These are phyloP conservation scores for Naganishia sp. DNA, from an alignment of 1,284 basidiomycete genomes.

Conservation along the genomic window DNA sequence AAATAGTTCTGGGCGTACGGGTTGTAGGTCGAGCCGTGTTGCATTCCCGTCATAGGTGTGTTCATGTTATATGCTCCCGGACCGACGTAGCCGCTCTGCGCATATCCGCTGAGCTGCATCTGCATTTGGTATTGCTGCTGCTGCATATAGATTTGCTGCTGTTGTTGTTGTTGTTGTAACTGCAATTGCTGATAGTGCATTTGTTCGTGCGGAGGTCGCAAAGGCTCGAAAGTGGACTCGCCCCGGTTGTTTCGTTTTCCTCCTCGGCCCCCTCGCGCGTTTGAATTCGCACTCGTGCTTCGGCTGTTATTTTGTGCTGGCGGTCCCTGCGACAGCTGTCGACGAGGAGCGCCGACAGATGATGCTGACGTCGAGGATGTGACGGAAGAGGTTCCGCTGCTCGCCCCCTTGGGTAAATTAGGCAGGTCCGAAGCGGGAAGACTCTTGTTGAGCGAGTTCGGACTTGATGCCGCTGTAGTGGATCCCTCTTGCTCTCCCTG, in stretches of 20 bases:
- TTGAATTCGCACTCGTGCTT: slow-evolving; percentile 22
- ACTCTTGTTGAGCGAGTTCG: slow-evolving; percentile 12
- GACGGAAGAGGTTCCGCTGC: slow-evolving; percentile 7
- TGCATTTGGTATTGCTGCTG: slow-evolving; percentile 27
- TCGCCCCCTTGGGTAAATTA: neutral
- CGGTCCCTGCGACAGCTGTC: neutral
- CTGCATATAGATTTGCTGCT: slow-evolving; percentile 19
- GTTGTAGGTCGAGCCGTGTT: neutral
- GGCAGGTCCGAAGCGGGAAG: slow-evolving; percentile 2
- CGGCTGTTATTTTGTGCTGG: slow-evolving; percentile 6
- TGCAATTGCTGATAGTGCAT: slow-evolving; percentile 14
- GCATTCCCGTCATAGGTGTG: slow-evolving; percentile 7
- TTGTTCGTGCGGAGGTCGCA: slow-evolving; percentile 26
- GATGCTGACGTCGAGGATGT: slow-evolving; percentile 18
- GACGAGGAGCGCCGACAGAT: slow-evolving; percentile 16
- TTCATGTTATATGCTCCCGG: slow-evolving; percentile 8
- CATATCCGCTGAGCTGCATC: slow-evolving; percentile 24
- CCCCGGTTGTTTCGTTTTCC: slow-evolving; percentile 23
- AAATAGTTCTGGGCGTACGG: slow-evolving; percentile 5
- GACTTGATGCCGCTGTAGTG: slow-evolving; percentile 16
- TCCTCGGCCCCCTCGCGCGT: slow-evolving; percentile 9
- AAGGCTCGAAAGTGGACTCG: slow-evolving; percentile 28
- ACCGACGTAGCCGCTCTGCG: slow-evolving; percentile 21
- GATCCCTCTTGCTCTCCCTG: slow-evolving; percentile 7
- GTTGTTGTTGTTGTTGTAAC: slow-evolving; percentile 6